These are phyloP conservation scores for Teratosphaeria zuluensis DNA, from an alignment of 2,329 filamentous ascomycete species.

Conservation along the genomic window DNA sequence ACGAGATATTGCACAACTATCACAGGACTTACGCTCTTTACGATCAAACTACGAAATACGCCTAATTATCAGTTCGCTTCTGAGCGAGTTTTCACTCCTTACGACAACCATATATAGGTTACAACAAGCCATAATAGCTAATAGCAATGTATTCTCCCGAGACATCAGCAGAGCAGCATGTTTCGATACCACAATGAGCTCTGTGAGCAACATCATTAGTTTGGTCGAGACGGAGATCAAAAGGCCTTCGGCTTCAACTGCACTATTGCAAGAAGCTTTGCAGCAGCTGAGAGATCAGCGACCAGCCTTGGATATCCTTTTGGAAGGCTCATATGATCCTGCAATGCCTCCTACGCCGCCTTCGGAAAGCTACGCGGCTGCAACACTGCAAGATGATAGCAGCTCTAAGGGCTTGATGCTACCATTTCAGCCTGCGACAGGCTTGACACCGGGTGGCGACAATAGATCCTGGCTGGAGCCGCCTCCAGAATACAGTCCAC, in stretches of 20 bases:
- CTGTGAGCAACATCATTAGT: conserved; percentile 3
- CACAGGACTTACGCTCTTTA: conserved; percentile 5
- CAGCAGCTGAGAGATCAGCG: conserved; percentile 14
- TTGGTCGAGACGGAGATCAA: background rate
- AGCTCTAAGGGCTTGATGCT: background rate
- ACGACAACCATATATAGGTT: conserved; percentile 12
- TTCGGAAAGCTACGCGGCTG: background rate
- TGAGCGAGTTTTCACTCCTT: conserved; percentile 12
- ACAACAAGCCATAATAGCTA: conserved; percentile 7
- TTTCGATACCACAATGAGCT: conserved; percentile 7
- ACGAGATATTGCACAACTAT: conserved; percentile 5
- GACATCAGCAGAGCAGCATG: background rate
- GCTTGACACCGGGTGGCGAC: conserved; percentile 15
- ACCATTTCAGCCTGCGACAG: conserved; percentile 7
- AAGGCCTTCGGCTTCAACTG: background rate
- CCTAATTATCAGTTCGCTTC: conserved; percentile 2
- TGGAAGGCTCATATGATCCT: background rate
- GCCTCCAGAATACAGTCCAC: conserved; percentile 20
- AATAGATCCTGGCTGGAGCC: conserved; percentile 18
- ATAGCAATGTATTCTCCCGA: background rate
- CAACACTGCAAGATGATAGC: background rate
- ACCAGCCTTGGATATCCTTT: conserved; percentile 12
- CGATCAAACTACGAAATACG: background rate
- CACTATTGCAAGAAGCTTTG: conserved; percentile 3
- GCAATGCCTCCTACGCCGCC: conserved; percentile 12